phyloP scores from a whole-genome alignment of 768 basidiomycete species.

The Kwoniella dejecticola region DNA sequence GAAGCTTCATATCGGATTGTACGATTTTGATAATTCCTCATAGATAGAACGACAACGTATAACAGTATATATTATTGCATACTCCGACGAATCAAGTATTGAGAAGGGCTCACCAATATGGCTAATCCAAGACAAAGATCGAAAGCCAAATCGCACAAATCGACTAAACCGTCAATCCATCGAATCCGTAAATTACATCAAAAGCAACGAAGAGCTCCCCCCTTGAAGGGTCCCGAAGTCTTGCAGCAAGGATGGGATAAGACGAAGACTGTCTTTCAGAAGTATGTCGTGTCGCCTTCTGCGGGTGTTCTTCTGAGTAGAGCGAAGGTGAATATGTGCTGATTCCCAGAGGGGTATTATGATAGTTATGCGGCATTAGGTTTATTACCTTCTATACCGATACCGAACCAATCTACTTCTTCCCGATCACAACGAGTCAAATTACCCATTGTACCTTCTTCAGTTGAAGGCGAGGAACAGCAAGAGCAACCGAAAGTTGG shows the following conservation, averaged over 20 bases:
- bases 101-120: conserved; percentile 61
- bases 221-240: conserved; percentile 76
- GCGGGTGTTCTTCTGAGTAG: neutral
- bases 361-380: conserved; percentile 53
- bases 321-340: neutral
- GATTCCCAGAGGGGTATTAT: neutral
- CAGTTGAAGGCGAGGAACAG: conserved; percentile 5
- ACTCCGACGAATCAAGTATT: no score
- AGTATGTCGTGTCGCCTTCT: conserved; percentile 62
- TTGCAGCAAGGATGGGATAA: conserved; percentile 87
- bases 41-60: no score
- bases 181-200: conserved; percentile 65
- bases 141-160: conserved; percentile 78
- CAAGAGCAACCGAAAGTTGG: conserved; percentile 58
- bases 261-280: conserved; percentile 83
- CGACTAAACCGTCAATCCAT: conserved; percentile 66
- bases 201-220: conserved; percentile 70
- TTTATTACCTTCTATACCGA: conserved; percentile 47
- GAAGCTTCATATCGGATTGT: no score
- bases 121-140: conserved; percentile 91
- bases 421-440: conserved; percentile 36
- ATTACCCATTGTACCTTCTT: conserved; percentile 32
- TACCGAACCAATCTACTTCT: conserved; percentile 34
- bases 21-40: no score
- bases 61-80: no score